Percentiles rank a stretch among this genome's conserved stretches.
phyloP scores from a whole-genome alignment of 1,284 basidiomycete genomes.

The Meripilus lineatus region DNA sequence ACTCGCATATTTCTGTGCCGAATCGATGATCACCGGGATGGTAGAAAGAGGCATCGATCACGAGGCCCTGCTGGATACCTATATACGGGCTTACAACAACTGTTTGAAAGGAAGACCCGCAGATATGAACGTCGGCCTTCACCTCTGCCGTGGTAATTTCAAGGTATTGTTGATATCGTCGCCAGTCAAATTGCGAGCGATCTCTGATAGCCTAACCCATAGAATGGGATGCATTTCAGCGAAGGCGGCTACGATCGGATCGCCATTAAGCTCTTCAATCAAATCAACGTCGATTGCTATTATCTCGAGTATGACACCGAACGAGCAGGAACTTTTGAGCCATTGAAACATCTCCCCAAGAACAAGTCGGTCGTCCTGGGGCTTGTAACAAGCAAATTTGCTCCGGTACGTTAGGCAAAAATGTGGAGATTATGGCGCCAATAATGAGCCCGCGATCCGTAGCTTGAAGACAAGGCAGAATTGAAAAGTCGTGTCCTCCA shows the following conservation, averaged over 20 bases:
- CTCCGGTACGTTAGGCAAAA: constrained; percentile 41
- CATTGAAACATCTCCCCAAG: constrained; percentile 59
- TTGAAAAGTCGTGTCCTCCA: constrained; percentile 57
- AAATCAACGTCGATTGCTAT: constrained; percentile 71
- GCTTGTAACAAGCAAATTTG: constrained; percentile 68
- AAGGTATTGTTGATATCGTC: constrained; percentile 30
- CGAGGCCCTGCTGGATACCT: constrained; percentile 60
- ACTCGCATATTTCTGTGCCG: constrained; percentile 63
- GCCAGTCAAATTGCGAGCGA: neutral
- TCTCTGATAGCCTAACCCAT: neutral
- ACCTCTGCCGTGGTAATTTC: constrained; percentile 81
- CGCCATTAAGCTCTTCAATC: constrained; percentile 67
- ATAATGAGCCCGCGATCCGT: neutral
- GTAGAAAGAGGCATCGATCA: constrained; percentile 54
- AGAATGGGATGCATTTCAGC: constrained; percentile 62
- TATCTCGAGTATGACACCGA: constrained; percentile 80
- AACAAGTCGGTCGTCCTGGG: constrained; percentile 72
- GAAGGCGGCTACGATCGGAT: constrained; percentile 76
- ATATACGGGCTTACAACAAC: constrained; percentile 68
- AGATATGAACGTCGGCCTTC: constrained; percentile 67
- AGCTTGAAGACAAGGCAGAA: constrained; percentile 59
- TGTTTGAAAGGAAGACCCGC: constrained; percentile 51
- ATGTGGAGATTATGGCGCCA: too few species aligned
- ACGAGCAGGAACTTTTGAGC: constrained; percentile 67
- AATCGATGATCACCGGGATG: constrained; percentile 60